These are phyloP conservation scores for Nidula niveotomentosa DNA, from an alignment of 1,284 basidiomycete species.

Conservation along the genomic window DNA sequence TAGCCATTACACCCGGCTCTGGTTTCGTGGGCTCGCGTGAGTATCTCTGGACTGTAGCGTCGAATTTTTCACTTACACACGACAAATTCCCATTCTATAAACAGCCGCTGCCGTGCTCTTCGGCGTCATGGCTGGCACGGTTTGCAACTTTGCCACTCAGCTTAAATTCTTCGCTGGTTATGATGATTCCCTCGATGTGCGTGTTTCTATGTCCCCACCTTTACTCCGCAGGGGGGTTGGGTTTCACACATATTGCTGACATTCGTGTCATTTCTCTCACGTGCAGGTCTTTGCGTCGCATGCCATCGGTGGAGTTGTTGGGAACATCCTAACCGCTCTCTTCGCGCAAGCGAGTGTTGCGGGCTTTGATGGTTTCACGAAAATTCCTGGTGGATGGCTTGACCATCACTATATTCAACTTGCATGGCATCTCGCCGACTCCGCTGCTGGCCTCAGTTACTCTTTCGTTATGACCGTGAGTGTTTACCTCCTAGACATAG, in stretches of 20 bases:
- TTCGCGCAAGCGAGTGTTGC: slow-evolving; percentile 88
- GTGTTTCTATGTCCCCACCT: neutral
- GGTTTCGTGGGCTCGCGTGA: slow-evolving; percentile 79
- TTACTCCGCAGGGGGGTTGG: neutral
- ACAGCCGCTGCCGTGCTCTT: slow-evolving; percentile 76
- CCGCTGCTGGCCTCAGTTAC: slow-evolving; percentile 70
- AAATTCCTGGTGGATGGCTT: slow-evolving; percentile 86
- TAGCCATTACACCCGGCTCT: slow-evolving; percentile 90
- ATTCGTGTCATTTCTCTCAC: neutral
- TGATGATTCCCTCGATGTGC: slow-evolving; percentile 32
- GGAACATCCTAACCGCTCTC: slow-evolving; percentile 81
- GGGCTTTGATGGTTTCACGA: slow-evolving; percentile 73
- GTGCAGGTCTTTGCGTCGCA: slow-evolving; percentile 84
- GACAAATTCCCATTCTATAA: too few species aligned
- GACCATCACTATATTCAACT: slow-evolving; percentile 84
- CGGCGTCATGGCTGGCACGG: slow-evolving; percentile 81
- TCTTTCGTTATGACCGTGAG: slow-evolving; percentile 80
- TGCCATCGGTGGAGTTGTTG: slow-evolving; percentile 84
- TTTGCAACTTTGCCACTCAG: slow-evolving; percentile 94
- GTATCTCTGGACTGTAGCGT: too few species aligned
- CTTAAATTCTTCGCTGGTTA: slow-evolving; percentile 81
- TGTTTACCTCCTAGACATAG: slow-evolving; percentile 7
- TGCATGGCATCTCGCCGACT: slow-evolving; percentile 85
- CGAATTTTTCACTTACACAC: too few species aligned
- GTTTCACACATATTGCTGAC: neutral